Conservation (phyloP, 345 rosid genomes). For the Litchi chinensis region DNA sequence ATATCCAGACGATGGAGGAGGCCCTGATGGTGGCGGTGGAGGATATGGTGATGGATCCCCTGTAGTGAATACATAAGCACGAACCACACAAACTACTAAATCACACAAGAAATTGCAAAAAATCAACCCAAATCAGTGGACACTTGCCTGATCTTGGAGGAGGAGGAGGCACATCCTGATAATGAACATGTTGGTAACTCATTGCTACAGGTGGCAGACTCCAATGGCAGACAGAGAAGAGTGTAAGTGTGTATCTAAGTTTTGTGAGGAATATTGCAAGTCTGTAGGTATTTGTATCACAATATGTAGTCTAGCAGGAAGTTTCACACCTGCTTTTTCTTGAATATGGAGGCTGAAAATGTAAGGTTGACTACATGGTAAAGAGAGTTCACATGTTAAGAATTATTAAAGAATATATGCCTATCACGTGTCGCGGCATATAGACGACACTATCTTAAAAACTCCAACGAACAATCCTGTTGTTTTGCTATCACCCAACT, state of each 20-base stretch:
- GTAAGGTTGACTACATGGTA: not conserved
- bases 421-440: not conserved
- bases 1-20: constrained; percentile 29
- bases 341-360: not conserved
- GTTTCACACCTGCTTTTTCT: constrained; percentile 6
- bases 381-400: not conserved
- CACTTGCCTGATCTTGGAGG: constrained; percentile 21
- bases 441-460: not conserved
- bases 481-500: not conserved
- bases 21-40: constrained; percentile 25
- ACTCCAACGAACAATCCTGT: not conserved
- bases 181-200: constrained; percentile 35
- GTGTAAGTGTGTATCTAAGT: too few relatives aligned
- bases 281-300: not conserved
- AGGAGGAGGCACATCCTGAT: constrained; percentile 3
- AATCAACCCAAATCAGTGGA: not conserved
- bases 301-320: constrained; percentile 12
- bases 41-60: constrained; percentile 26
- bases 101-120: not conserved
- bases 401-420: not conserved
- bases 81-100: not conserved
- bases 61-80: constrained; percentile 14
- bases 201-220: constrained; percentile 11
- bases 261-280: not conserved
- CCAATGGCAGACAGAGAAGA: not conserved